Base-by-base conservation (phyloP, 306 rosid genomes). In the Astragalus membranaceus region DNA sequence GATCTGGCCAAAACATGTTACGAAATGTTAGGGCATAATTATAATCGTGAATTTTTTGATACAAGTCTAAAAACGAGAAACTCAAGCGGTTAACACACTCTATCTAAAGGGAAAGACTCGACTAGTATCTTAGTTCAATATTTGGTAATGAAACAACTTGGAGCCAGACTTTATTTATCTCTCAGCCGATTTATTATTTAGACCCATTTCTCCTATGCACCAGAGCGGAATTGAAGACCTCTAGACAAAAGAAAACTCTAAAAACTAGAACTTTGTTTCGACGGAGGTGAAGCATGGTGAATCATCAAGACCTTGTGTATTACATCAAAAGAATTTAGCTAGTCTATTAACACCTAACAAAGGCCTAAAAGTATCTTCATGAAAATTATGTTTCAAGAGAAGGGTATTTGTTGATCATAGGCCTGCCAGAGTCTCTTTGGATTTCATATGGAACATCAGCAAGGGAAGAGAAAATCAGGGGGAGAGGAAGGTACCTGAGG, bases 401-500 rank as follows among this genome's bases (percentile, higher is more conserved):
- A 23, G 78, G 68, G 30, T 36, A 73, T 37, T 73, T 36, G 69
- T n/a, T 5, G 16, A 50, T 37, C 61, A 35, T 60, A 48, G 6
- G 5, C 56, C 37, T 23, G 39, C 37, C 37, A 47, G 11, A 53
- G 10, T 50, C 66, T 37, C 64, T 10, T 26, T 4, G 36, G 36
- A 54, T 55, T 53, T 67, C 62, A 6, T 29, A 43, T 11, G 12
- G 51, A 17, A 26, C 56, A 30, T 63, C 20, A 6, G 6, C 44
- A 48, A 62, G 50, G 35, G 12, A 50, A 29, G 9, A 51, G 53
- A 42, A 37, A 55, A 8, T 20, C 53, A 23, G 29, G 52, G 39
- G 44, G 71, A 42, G 72, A 52, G 59, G 5, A 8, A n/a, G 35
- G 53, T 88, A 88, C 96, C 96, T 86, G 85, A 74, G 71, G 80